Conservation (phyloP, 768 basidiomycete genomes). For the Xanthoconium purpureum region DNA sequence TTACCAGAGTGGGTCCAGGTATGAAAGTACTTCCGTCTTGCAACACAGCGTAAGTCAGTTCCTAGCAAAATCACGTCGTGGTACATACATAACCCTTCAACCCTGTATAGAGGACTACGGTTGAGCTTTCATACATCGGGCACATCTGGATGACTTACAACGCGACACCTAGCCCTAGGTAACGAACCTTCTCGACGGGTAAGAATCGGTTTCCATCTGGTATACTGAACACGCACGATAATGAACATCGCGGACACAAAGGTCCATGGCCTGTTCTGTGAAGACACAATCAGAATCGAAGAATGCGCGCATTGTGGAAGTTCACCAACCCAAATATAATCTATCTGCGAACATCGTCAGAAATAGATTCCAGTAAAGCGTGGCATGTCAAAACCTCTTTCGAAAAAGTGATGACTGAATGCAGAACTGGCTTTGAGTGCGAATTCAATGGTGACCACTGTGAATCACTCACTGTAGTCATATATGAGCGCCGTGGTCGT, state of each 20-base stretch:
- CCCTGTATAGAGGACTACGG: background rate
- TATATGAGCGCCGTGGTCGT: background rate
- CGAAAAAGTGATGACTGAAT: conserved; percentile 15
- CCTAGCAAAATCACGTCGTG: fast-evolving
- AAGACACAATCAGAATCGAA: background rate
- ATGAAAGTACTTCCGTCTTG: conserved; percentile 18
- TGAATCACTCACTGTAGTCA: background rate
- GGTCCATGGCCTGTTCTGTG: conserved; percentile 6
- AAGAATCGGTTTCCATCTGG: background rate
- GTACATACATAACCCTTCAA: conserved; percentile 8
- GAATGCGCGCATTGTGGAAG: no score
- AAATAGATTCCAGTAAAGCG: background rate
- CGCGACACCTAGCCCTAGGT: conserved; percentile 4
- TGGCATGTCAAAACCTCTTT: conserved; percentile 11
- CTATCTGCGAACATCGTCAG: conserved; percentile 6
- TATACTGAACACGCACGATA: conserved; percentile 11
- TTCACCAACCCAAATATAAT: conserved; percentile 18
- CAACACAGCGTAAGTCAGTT: background rate
- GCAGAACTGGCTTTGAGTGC: background rate
- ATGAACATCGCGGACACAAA: conserved; percentile 12
- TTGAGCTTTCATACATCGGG: background rate
- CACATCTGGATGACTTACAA: conserved; percentile 8
- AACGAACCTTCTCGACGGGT: conserved; percentile 14
- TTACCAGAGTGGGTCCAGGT: conserved; percentile 9
- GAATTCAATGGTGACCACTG: no score